Conservation (phyloP, 1,139 yeast species). For the Protomyces lactucae-debilis region DNA sequence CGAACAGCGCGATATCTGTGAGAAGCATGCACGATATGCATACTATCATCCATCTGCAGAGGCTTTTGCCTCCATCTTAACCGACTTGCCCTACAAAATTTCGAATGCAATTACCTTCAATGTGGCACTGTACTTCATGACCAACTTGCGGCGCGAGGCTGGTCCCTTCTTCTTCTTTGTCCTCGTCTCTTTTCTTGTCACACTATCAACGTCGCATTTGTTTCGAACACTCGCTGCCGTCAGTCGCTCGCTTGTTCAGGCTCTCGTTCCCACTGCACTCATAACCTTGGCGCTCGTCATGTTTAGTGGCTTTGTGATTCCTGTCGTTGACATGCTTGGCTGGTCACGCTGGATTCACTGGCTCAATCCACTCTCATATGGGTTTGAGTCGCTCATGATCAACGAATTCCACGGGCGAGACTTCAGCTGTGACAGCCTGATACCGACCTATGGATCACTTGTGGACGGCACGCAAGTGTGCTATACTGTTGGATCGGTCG, state of each 20-base stretch:
- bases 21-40: conserved; percentile 71
- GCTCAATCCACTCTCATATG: conserved; percentile 67
- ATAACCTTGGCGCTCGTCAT: conserved; percentile 56
- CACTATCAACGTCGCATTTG: conserved; percentile 63
- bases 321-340: conserved; percentile 44
- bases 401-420: conserved; percentile 52
- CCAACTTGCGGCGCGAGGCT: conserved; percentile 59
- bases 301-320: conserved; percentile 64
- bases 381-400: conserved; percentile 51
- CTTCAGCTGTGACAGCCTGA: conserved; percentile 44
- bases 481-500: conserved; percentile 58
- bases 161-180: conserved; percentile 68
- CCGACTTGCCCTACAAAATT: conserved; percentile 64
- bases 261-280: conserved; percentile 73
- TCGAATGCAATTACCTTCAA: conserved; percentile 55
- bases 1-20: conserved; percentile 69
- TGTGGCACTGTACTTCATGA: conserved; percentile 60
- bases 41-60: conserved; percentile 77
- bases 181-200: conserved; percentile 50
- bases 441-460: conserved; percentile 55
- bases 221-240: conserved; percentile 68
- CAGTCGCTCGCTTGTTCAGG: conserved; percentile 55
- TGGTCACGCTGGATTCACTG: conserved; percentile 63
- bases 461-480: conserved; percentile 45
- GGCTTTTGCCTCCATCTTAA: conserved; percentile 61